Percentiles rank a stretch among this genome's conserved stretches.
Conservation (phyloP, 225 moss, liverwort and hornwort species). For the Lunularia cruciata region DNA sequence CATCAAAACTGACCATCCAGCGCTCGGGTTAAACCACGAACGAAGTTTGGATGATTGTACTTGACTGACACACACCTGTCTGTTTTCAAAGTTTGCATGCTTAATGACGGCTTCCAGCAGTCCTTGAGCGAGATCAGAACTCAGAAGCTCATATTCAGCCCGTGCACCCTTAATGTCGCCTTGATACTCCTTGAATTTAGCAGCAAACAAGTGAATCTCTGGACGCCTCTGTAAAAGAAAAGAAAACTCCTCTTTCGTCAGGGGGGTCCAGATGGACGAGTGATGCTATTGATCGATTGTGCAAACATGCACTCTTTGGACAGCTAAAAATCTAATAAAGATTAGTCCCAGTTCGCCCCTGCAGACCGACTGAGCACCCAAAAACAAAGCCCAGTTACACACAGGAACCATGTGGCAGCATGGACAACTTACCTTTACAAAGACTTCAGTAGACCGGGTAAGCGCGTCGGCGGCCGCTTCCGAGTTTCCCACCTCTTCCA, state of each 20-base stretch:
- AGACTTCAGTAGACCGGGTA: constrained; percentile 56
- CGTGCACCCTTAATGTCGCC: constrained; percentile 74
- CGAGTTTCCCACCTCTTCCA: constrained; percentile 59
- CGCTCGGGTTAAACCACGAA: too few species aligned
- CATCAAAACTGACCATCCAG: too few species aligned
- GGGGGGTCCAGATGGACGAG: neutral
- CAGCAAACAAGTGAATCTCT: constrained; percentile 83
- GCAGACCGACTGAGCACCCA: too few species aligned
- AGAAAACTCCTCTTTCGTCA: neutral
- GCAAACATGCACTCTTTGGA: too few species aligned
- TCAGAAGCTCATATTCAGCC: constrained; percentile 67
- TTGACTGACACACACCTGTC: constrained; percentile 83
- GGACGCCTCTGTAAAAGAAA: constrained; percentile 68
- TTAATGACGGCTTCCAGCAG: constrained; percentile 84
- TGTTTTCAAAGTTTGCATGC: constrained; percentile 91
- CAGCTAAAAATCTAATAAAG: too few species aligned
- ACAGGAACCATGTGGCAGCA: too few species aligned
- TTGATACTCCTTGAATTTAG: constrained; percentile 80
- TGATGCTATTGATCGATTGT: neutral
- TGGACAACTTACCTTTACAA: constrained; percentile 66
- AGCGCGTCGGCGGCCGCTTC: constrained; percentile 69
- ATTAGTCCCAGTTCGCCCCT: too few species aligned
- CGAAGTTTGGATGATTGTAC: too few species aligned
- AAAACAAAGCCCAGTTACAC: too few species aligned
- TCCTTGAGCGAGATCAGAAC: constrained; percentile 71